Percentiles rank a stretch among this genome's conserved stretches.
Conservation (phyloP, 78 protist species). For the Dictyostelium firmibasis region DNA sequence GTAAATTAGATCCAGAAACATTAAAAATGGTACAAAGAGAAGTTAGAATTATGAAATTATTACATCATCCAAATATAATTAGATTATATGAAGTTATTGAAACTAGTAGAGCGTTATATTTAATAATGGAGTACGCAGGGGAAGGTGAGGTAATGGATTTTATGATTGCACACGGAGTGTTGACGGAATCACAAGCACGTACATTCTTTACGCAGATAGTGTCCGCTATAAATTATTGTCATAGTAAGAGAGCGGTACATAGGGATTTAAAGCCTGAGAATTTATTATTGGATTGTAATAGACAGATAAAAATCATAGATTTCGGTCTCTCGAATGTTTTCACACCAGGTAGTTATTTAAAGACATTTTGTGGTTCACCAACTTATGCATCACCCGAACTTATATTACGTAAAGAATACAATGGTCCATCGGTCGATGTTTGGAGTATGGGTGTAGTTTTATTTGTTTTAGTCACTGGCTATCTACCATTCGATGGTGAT, state of each 20-base stretch:
- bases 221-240: constrained; percentile 90
- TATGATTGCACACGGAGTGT: constrained; percentile 85
- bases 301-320: constrained; percentile 93
- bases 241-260: constrained; percentile 73
- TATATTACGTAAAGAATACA: constrained; percentile 81
- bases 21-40: constrained; percentile 81
- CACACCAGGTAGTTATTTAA: constrained; percentile 79
- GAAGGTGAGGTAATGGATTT: constrained; percentile 93
- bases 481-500: constrained; percentile 99
- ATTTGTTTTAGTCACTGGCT: constrained; percentile 97
- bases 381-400: constrained; percentile 93
- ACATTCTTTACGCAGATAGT: constrained; percentile 87
- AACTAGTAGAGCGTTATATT: constrained; percentile 66
- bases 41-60: constrained; percentile 80
- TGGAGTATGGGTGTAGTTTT: constrained; percentile 97
- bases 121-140: constrained; percentile 89
- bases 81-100: constrained; percentile 83
- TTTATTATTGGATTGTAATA: constrained; percentile 88
- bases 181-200: constrained; percentile 88
- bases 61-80: constrained; percentile 82
- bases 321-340: constrained; percentile 91
- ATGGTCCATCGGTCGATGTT: constrained; percentile 93
- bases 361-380: constrained; percentile 95
- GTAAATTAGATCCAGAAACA: constrained; percentile 63
- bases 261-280: constrained; percentile 94